Evolutionary conservation across 2,329 filamentous ascomycete genomes (phyloP), one percentile per base, ranked within the genome.

Genomic region (Microsporum ferrugineum): DNA sequence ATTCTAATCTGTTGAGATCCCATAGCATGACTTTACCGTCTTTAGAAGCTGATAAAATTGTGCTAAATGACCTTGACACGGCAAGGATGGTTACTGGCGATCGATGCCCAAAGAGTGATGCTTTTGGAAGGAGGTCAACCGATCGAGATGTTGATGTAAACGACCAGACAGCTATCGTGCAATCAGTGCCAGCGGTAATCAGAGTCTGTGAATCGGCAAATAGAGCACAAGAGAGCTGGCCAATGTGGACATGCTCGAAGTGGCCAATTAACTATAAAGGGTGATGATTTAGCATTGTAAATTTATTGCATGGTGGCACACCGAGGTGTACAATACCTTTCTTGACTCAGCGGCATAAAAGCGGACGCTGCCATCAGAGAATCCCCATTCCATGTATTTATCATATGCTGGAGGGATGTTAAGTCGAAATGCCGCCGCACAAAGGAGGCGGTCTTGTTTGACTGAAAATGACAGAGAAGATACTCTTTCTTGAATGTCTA

Each of bases 301-400:
- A 34, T 29, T 53, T 31, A 43, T 31, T 27, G 8, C 33, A 65
- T 34, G 17, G 17, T 23, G 17, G 62, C 63, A 39, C 17, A 53
- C 29, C 10, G 14, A 5, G 3, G 12, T 45, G 7, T 27, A 29
- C 27, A 55, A 66, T 75, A 84, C 81, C 76, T 89, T 91, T 69
- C 89, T 86, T 62, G 84, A 89, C 66, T 96, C 90, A 56, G 87
- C 85, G 60, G 88, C 84, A 75, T 89, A 96, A 78, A 99, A 97
- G 2, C 94, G 87, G 33, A 99, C 83, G 66, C 89, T 95, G 67
- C 89, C 89, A 72, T 99, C 94, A 0, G 89, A 88, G 68, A 95
- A 97, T 1, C 92, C 92, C 92, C 92, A 97, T 75, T 96, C 91
- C 66, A 97, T 82, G 69, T 90, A 96, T 67, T 91, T 91, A 74